Conservation (phyloP, 768 basidiomycete species). For the Lactarius sanguifluus region DNA sequence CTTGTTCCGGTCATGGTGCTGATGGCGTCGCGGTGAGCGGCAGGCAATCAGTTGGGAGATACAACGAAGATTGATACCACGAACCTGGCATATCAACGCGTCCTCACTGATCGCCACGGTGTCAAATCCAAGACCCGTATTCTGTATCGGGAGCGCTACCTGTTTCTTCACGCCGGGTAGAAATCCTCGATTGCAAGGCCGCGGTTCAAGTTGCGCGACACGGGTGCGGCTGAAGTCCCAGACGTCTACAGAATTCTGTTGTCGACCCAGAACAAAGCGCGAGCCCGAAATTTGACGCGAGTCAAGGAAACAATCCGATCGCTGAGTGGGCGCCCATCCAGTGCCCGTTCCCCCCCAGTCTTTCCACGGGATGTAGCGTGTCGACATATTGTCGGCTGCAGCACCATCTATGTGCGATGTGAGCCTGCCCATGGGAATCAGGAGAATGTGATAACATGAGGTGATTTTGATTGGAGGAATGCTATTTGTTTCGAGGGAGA, state of each 20-base stretch:
- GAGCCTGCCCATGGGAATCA: conserved; percentile 10
- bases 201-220: background rate
- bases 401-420: background rate
- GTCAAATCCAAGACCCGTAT: background rate
- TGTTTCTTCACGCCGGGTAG: background rate
- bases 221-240: conserved; percentile 11
- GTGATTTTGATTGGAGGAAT: background rate
- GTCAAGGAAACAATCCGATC: background rate
- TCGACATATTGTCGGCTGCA: background rate
- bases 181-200: background rate
- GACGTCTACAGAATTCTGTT: background rate
- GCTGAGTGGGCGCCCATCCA: background rate
- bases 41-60: background rate
- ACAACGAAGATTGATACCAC: background rate
- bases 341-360: conserved; percentile 15
- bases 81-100: conserved; percentile 11
- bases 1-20: background rate
- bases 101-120: conserved; percentile 11
- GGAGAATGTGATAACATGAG: background rate
- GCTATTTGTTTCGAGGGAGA: background rate
- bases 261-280: background rate
- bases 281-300: conserved; percentile 6
- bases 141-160: background rate
- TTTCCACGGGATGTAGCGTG: conserved; percentile 14
- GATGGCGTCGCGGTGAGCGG: background rate